Base-by-base conservation (phyloP, 371 early-diverging fungal genomes). In the Rhizopus delemar region DNA sequence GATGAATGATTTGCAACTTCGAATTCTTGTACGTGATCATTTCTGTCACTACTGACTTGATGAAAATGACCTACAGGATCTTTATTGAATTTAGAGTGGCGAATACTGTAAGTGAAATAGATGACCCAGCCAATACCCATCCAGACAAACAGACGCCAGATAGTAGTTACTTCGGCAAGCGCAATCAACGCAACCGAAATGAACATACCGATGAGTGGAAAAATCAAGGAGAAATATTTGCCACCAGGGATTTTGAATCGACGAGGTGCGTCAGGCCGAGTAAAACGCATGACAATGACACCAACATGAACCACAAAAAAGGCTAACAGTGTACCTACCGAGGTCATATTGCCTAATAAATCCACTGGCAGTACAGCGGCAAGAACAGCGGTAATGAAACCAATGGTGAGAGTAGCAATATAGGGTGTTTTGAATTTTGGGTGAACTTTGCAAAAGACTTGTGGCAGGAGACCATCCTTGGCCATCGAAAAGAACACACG, bases 401-500 rank as follows among this genome's bases (percentile, higher is more conserved):
- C 94, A 1, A 88, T 70, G 9, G 87, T 71, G 32, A 89, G 46
- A 0, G 91, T 92, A 22, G 91, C 74, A 13, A 90, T 59, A 45
- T 86, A 86, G 11, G 95, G 94, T 0, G 93, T 93, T 69, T 84
- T 73, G 73, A 79, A 84, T 1, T 66, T 57, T 15, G 83, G 80
- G 58, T 88, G 83, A 16, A 93, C 68, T 32, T 81, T 82, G 46
- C 86, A 81, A 61, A 94, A 89, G 22, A 81, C 54, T 5, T 74
- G 54, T 3, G 94, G 94, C 11, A 94, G 74, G 34, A 94, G 73
- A 9, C 94, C 94, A 72, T 94, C 94, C 46, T 80, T 68, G 22
- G 94, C 90, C 94, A 96, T 94, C 31, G 91, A 73, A 55, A 86
- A 88, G 57, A 94, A 90, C 39, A 96, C 92, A 56, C 95, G 92